Evolutionary conservation across 139 green algal species (phyloP).

Genomic region (Astrephomene gubernaculifera): DNA sequence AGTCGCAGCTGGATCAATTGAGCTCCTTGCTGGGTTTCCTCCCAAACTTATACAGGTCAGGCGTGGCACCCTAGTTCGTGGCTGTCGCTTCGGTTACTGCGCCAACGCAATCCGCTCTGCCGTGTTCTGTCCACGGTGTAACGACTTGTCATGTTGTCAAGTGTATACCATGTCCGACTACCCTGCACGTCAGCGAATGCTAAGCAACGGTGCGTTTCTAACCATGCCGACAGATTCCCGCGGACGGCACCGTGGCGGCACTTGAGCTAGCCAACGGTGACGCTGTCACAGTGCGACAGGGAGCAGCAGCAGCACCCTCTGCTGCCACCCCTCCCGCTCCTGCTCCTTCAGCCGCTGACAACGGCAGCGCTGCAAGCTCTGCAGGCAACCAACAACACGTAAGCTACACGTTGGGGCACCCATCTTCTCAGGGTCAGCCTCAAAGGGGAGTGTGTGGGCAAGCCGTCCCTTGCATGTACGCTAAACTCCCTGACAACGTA

Average conservation of each 20-base stretch:
- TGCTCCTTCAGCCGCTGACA: background rate
- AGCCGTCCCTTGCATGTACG: too few relatives aligned
- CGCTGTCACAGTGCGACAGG: slow-evolving; percentile 66
- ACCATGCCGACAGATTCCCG: background rate
- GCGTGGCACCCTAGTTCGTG: background rate
- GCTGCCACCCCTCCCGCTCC: background rate
- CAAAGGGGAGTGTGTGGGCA: too few relatives aligned
- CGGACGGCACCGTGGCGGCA: background rate
- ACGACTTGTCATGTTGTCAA: too few relatives aligned
- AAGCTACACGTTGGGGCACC: too few relatives aligned
- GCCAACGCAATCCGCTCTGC: background rate
- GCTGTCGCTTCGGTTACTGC: background rate
- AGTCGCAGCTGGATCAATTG: slow-evolving; percentile 56
- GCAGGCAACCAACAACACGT: too few relatives aligned
- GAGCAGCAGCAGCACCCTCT: background rate
- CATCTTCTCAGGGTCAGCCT: too few relatives aligned
- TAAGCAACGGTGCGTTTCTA: too few relatives aligned
- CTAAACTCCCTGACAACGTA: too few relatives aligned
- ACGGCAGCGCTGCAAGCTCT: background rate
- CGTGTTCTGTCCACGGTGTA: background rate
- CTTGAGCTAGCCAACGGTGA: slow-evolving; percentile 67
- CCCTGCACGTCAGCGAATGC: too few relatives aligned
- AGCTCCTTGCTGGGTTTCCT: slow-evolving; percentile 78
- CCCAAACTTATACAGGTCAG: slow-evolving; percentile 62
- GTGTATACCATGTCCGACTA: too few relatives aligned